phyloP scores from a whole-genome alignment of 1,139 yeast species.

The Maudiozyma humilis region DNA sequence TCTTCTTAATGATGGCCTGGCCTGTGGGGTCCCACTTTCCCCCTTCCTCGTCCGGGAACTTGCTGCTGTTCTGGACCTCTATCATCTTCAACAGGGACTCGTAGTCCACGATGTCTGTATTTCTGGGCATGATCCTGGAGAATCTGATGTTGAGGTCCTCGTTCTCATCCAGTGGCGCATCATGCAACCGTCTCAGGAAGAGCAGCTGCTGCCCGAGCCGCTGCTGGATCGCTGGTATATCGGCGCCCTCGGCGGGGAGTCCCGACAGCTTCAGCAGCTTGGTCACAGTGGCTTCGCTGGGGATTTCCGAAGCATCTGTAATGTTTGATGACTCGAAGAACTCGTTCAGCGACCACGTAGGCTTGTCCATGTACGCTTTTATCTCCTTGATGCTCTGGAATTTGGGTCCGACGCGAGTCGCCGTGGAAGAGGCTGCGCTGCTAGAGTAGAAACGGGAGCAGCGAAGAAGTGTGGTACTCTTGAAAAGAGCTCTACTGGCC shows the following conservation, averaged over 20 bases:
- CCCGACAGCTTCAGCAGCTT: slow-evolving; percentile 42
- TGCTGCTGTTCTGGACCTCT: slow-evolving; percentile 14
- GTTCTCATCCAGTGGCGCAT: slow-evolving; percentile 15
- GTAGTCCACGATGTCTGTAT: slow-evolving; percentile 21
- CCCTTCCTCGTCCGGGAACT: slow-evolving; percentile 37
- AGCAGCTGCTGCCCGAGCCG: slow-evolving; percentile 40
- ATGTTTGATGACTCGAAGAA: not conserved
- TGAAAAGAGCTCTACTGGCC: too few species aligned
- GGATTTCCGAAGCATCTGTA: slow-evolving; percentile 1
- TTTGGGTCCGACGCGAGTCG: not conserved
- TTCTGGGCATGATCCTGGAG: slow-evolving; percentile 22
- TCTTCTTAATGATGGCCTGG: slow-evolving; percentile 27
- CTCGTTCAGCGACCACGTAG: slow-evolving; percentile 5
- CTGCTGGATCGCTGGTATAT: slow-evolving; percentile 28
- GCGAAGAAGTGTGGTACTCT: too few species aligned
- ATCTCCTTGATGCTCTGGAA: slow-evolving; percentile 1
- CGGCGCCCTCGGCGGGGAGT: slow-evolving; percentile 27
- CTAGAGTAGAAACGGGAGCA: not conserved
- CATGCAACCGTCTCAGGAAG: slow-evolving; percentile 40
- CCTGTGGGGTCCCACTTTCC: slow-evolving; percentile 34
- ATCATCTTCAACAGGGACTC: slow-evolving; percentile 23
- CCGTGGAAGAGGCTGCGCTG: not conserved
- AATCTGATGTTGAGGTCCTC: slow-evolving; percentile 14
- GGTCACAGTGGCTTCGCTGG: slow-evolving; percentile 14
- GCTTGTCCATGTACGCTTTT: slow-evolving; percentile 1